phyloP scores from a whole-genome alignment of 1,139 yeast genomes.

The Lizanozyma gosingica region DNA sequence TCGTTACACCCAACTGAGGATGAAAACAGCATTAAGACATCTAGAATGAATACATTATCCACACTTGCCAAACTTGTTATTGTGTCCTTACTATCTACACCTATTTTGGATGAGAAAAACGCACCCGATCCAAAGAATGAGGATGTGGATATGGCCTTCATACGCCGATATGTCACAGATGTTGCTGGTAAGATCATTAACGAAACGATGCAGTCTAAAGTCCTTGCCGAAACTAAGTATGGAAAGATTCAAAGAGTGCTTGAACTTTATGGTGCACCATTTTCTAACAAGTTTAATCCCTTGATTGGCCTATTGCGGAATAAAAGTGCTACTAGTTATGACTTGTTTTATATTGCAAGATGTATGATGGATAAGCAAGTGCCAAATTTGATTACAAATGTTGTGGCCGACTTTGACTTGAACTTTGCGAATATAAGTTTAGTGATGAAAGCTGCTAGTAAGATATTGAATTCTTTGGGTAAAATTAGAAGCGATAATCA shows the following conservation, averaged over 20 bases:
- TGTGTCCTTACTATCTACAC: conserved; percentile 53
- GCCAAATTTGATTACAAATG: conserved; percentile 46
- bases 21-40: conserved; percentile 1
- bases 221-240: conserved; percentile 33
- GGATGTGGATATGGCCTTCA: conserved; percentile 62
- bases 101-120: conserved; percentile 30
- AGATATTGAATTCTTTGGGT: conserved; percentile 56
- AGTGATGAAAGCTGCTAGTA: conserved; percentile 48
- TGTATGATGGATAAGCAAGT: conserved; percentile 60
- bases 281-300: conserved; percentile 35
- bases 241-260: conserved; percentile 50
- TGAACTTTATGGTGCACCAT: conserved; percentile 39
- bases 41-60: conserved; percentile 27
- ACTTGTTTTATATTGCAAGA: conserved; percentile 52
- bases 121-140: conserved; percentile 39
- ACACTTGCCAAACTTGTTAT: conserved; percentile 45
- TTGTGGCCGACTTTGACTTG: conserved; percentile 58
- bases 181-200: conserved; percentile 53
- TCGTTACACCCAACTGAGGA: conserved; percentile 10
- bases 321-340: conserved; percentile 41
- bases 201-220: conserved; percentile 32
- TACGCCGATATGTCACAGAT: conserved; percentile 69
- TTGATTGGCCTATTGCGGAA: conserved; percentile 38
- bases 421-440: conserved; percentile 60
- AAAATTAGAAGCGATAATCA: conserved; percentile 51